A percentile compares a stretch with the other conserved stretches of the same genome.
phyloP scores from a whole-genome alignment of 441 rosid genomes.

The Gossypium davidsonii region DNA sequence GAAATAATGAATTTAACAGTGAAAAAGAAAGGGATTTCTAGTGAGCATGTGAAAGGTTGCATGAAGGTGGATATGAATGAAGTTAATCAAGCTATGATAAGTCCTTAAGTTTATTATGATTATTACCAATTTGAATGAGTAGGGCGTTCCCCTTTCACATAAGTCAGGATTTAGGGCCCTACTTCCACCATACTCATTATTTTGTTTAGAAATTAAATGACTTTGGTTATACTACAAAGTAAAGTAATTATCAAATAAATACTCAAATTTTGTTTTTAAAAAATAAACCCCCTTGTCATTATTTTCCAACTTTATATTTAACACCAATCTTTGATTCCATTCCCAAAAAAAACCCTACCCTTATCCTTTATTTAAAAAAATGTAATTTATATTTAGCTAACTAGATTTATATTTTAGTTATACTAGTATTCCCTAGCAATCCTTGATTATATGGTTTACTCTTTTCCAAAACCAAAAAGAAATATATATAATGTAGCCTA shows the following conservation, averaged over 20 bases:
- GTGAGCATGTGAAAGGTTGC: background rate
- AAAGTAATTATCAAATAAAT: background rate
- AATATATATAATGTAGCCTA: background rate
- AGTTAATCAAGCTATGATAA: background rate
- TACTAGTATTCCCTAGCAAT: background rate
- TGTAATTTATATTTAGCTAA: too few species aligned
- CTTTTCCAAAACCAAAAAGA: background rate
- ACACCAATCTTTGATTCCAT: too few species aligned
- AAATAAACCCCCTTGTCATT: background rate
- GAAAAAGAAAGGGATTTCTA: background rate
- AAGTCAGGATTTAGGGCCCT: background rate
- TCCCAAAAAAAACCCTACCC: too few species aligned
- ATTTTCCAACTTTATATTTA: too few species aligned
- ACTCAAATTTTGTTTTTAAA: too few species aligned
- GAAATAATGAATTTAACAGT: background rate
- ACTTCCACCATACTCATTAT: conserved; percentile 1
- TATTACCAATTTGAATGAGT: background rate
- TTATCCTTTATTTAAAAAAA: too few species aligned
- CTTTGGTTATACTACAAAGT: background rate
- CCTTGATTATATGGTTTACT: background rate
- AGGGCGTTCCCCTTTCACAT: background rate
- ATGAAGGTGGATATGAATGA: background rate
- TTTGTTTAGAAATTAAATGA: background rate
- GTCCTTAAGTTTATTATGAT: background rate
- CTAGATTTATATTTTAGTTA: too few species aligned